Percentiles rank a stretch among this genome's conserved stretches.
phyloP scores from a whole-genome alignment of 148 eudicot genomes.

The Vaccinium myrtillus region DNA sequence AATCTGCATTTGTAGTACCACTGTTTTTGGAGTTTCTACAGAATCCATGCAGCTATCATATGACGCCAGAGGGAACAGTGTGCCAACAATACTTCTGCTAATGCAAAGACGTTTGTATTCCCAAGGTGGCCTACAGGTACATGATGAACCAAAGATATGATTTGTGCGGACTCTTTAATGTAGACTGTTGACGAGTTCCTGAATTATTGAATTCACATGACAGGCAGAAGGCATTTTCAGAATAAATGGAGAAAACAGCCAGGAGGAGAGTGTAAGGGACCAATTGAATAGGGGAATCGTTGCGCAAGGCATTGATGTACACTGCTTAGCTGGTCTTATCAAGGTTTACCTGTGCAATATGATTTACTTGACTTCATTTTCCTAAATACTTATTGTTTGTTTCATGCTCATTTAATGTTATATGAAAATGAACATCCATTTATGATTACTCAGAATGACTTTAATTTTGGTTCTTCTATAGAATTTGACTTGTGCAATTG shows the following conservation, averaged over 20 bases:
- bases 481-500: background rate
- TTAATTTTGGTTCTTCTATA: background rate
- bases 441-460: background rate
- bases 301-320: constrained; percentile 88
- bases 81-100: constrained; percentile 85
- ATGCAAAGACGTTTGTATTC: constrained; percentile 91
- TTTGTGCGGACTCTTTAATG: background rate
- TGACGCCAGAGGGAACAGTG: constrained; percentile 88
- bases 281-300: constrained; percentile 76
- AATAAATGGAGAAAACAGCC: constrained; percentile 84
- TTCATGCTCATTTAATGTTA: background rate
- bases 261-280: constrained; percentile 84
- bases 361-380: background rate
- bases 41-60: constrained; percentile 94
- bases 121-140: constrained; percentile 92
- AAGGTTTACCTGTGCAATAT: constrained; percentile 45
- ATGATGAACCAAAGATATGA: background rate
- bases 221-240: constrained; percentile 98
- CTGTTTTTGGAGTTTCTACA: constrained; percentile 98
- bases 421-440: constrained; percentile 3
- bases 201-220: constrained; percentile 5
- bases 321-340: constrained; percentile 94
- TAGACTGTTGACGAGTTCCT: background rate
- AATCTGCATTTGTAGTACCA: constrained; percentile 54
- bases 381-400: background rate